Base-by-base conservation (phyloP, 176 grass and related monocot genomes). In the Lolium rigidum region DNA sequence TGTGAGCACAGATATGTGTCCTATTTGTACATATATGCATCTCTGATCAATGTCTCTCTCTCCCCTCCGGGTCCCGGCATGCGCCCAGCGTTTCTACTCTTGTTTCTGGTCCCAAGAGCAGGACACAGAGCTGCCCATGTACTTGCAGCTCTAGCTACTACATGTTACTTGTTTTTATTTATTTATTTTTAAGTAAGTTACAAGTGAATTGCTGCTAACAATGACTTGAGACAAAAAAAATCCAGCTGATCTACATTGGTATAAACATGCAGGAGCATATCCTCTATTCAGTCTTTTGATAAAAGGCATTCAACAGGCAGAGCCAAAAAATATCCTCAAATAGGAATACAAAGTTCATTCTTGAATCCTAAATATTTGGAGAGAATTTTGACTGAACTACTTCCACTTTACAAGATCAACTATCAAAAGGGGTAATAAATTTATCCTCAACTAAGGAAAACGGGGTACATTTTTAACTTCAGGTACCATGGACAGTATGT, bases 1-100 rank as follows among this genome's bases (percentile, higher is more conserved):
- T 82, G 86, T 80, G 81, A 82, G 63, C 77, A 85, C 85, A 77
- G 16, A 81, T 61, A 75, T 70, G 68, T 73, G 82, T 59, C 86
- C 64, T 82, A 59, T 88, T 70, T 52, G 54, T 58, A 82, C 82
- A 47, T 64, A 70, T 35, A 87, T 67, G 58, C 56, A 67, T 39
- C 49, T 50, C 21, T 21, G 68, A 61, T 69, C 28, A 17, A 37
- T 70, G 16, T 41, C 1, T 43, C 6, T 74, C 46, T 78, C 52
- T 51, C 31, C 68, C 69, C 49, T 11, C 85, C 25, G 48, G 74
- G 67, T 67, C 84, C 74, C 51, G 82, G 85, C 57, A 74, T 25
- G 31, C 60, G 24, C 22, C 60, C 77, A 3, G 68, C n/a, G 12
- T 10, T 52, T 59, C 67, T 63, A 77, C 76, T 81, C 61, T 76